Conservation (phyloP, 2,329 filamentous ascomycete species). For the Penicillium sp. region DNA sequence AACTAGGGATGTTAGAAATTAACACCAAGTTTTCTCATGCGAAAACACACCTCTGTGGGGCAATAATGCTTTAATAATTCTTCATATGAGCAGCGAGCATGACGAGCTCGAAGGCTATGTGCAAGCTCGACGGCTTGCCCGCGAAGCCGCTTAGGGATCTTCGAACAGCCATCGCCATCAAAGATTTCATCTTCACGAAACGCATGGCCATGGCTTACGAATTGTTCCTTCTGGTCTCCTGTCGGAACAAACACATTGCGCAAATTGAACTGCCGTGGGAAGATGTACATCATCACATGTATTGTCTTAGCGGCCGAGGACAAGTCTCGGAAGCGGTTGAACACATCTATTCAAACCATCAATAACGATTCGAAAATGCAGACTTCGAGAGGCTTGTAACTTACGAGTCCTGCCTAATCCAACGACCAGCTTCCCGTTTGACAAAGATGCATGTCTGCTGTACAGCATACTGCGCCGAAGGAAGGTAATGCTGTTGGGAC, state of each 20-base stretch:
- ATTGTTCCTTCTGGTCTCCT: slow-evolving; percentile 63
- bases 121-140: slow-evolving; percentile 63
- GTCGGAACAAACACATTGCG: slow-evolving; percentile 87
- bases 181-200: slow-evolving; percentile 79
- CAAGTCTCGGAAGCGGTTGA: slow-evolving; percentile 65
- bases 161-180: slow-evolving; percentile 7
- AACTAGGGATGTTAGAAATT: slow-evolving; percentile 20
- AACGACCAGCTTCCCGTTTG: slow-evolving; percentile 65
- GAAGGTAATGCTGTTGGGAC: slow-evolving; percentile 65
- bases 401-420: slow-evolving; percentile 80
- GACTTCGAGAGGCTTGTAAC: slow-evolving; percentile 30
- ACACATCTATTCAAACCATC: slow-evolving; percentile 62
- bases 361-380: background rate
- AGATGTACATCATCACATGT: slow-evolving; percentile 87
- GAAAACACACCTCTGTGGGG: slow-evolving; percentile 51
- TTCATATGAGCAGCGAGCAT: slow-evolving; percentile 76
- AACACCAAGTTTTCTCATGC: background rate
- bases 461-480: slow-evolving; percentile 86
- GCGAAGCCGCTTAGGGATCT: slow-evolving; percentile 57
- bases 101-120: slow-evolving; percentile 66
- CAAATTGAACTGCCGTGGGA: slow-evolving; percentile 83
- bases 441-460: slow-evolving; percentile 69
- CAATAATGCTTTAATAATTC: slow-evolving; percentile 80
- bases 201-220: slow-evolving; percentile 90
- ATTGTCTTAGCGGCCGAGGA: slow-evolving; percentile 55